These are phyloP conservation scores for Rhizophlyctis rosea DNA, from an alignment of 192 early-diverging fungal species.

Conservation along the genomic window DNA sequence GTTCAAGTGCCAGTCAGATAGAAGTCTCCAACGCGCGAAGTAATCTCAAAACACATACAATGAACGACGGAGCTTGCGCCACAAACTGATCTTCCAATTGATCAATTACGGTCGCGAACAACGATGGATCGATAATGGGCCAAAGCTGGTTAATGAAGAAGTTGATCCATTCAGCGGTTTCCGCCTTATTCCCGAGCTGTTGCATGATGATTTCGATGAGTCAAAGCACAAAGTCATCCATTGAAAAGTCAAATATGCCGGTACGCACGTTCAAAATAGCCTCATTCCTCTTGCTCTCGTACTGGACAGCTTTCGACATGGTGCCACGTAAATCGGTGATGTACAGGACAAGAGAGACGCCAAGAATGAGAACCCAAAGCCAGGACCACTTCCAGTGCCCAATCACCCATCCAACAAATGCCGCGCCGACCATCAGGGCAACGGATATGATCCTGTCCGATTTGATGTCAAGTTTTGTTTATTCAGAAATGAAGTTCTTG, in stretches of 20 bases:
- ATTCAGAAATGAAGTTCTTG: not conserved
- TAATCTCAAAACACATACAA: too few species aligned
- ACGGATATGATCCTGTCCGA: constrained; percentile 13
- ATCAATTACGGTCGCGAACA: constrained; percentile 26
- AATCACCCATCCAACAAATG: constrained; percentile 17
- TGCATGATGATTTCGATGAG: not conserved
- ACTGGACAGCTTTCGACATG: constrained; percentile 16
- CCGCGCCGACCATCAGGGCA: constrained; percentile 7
- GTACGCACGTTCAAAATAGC: constrained; percentile 6
- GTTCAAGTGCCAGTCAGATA: not conserved
- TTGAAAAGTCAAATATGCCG: not conserved
- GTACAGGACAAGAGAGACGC: constrained; percentile 13
- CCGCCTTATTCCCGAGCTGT: constrained; percentile 21
- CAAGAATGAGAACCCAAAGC: constrained; percentile 14
- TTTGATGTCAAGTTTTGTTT: not conserved
- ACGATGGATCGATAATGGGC: constrained; percentile 30
- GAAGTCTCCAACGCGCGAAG: too few species aligned
- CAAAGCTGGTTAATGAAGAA: constrained; percentile 31
- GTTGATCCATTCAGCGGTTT: constrained; percentile 32
- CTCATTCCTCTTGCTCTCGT: constrained; percentile 21
- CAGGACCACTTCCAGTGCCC: constrained; percentile 25
- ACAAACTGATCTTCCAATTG: constrained; percentile 28
- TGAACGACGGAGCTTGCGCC: constrained; percentile 24
- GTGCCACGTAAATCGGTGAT: constrained; percentile 6
- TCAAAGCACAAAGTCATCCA: not conserved